Percentiles rank a stretch among this genome's conserved stretches.
Conservation (phyloP, 768 basidiomycete species). For the Calocybe indica region DNA sequence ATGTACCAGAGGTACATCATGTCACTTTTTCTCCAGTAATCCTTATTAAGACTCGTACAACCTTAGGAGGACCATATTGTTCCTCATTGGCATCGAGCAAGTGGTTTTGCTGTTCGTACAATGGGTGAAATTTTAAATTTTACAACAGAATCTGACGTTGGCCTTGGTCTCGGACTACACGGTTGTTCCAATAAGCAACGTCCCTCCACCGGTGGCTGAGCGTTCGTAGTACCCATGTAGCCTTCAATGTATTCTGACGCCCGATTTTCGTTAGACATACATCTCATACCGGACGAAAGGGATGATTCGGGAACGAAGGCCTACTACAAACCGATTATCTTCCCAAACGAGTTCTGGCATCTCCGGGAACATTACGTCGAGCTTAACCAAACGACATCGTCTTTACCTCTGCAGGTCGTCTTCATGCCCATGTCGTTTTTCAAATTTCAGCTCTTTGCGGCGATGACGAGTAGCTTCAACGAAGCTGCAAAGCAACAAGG, state of each 20-base stretch:
- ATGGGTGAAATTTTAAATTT: background rate
- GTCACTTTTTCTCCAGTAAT: background rate
- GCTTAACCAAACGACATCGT: constrained; percentile 78
- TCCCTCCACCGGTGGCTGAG: constrained; percentile 56
- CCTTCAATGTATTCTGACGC: background rate
- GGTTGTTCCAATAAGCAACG: constrained; percentile 41
- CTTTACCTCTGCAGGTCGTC: constrained; percentile 72
- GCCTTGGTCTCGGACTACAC: constrained; percentile 74
- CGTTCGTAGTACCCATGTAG: constrained; percentile 37
- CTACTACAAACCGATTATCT: constrained; percentile 83
- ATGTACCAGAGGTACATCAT: constrained; percentile 46
- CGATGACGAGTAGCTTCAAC: constrained; percentile 82
- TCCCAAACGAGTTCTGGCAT: constrained; percentile 95
- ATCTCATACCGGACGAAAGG: constrained; percentile 51
- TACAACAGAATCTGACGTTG: constrained; percentile 76
- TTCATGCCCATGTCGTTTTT: constrained; percentile 83
- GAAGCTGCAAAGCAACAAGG: constrained; percentile 80
- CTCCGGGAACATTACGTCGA: constrained; percentile 76
- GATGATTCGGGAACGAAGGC: constrained; percentile 62
- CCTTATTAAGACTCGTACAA: background rate
- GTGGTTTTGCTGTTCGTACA: constrained; percentile 10
- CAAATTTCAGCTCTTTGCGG: constrained; percentile 84
- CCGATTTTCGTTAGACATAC: constrained; percentile 44
- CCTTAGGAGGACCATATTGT: constrained; percentile 49
- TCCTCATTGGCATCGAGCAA: constrained; percentile 80